Conservation (phyloP, 768 basidiomycete genomes). For the Cubamyces sp. region DNA sequence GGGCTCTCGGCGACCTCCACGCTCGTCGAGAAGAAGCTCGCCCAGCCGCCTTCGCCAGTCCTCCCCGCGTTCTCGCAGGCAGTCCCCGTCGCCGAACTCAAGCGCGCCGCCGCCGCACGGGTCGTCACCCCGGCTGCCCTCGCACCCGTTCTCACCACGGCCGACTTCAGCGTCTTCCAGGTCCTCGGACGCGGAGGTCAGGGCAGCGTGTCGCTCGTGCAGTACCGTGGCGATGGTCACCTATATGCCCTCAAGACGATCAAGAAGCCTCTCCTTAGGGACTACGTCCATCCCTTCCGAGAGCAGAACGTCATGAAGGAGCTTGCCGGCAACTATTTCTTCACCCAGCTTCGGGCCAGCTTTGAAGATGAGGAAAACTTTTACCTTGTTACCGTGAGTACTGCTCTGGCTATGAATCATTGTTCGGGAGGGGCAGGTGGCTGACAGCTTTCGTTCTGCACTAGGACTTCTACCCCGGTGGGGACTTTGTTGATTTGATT, state of each 20-base stretch:
- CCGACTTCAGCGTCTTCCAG: slow-evolving; percentile 24
- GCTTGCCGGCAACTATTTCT: slow-evolving; percentile 10
- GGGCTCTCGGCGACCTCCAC: slow-evolving; percentile 1
- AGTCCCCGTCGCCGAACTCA: neutral
- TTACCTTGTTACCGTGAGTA: slow-evolving; percentile 17
- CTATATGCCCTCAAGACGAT: slow-evolving; percentile 27
- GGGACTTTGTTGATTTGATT: neutral
- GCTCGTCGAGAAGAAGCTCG: slow-evolving; percentile 8
- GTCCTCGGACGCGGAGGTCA: slow-evolving; percentile 23
- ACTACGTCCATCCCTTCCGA: neutral
- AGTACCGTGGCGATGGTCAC: slow-evolving; percentile 12
- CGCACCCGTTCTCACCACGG: neutral
- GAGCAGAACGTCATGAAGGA: slow-evolving; percentile 10
- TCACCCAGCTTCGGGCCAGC: slow-evolving; percentile 10
- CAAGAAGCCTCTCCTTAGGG: slow-evolving; percentile 14
- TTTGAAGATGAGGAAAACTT: slow-evolving; percentile 19
- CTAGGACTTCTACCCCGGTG: slow-evolving; percentile 5
- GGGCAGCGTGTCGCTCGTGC: slow-evolving; percentile 25
- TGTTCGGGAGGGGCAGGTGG: neutral
- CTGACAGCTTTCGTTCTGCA: neutral
- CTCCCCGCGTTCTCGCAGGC: neutral
- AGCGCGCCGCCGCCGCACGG: slow-evolving; percentile 2
- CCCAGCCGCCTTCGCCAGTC: neutral
- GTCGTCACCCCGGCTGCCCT: neutral
- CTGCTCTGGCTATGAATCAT: no score